Evolutionary conservation across 2,329 filamentous ascomycete species (phyloP), one percentile per base, ranked within the genome.

Genomic region (Penicillium sp.): DNA sequence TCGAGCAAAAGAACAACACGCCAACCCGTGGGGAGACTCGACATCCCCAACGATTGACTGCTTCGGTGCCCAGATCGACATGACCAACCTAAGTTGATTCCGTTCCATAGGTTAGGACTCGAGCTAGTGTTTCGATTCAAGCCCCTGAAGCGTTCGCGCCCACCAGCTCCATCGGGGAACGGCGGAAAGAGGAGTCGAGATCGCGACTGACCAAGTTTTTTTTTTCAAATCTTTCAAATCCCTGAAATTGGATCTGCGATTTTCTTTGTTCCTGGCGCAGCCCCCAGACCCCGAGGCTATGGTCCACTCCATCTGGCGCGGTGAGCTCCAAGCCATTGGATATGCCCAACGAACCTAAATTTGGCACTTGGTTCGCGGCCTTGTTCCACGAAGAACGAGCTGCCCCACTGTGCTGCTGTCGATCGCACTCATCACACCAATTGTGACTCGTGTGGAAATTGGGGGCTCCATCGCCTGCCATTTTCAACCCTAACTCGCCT

Each of bases 391-490:
- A 51, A 47, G 37, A 52, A 58, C 46, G 42, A 51, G 50, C 27
- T 33, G 58, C 30, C 32, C 56, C 52, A 56, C 54, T 42, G 49
- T 41, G 27, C 43, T 46, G 27, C 41, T 49, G 59, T 51, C 61
- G 59, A 63, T 63, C 61, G 46, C 43, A 18, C 18, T 52, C 52
- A 24, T 55, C 49, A 51, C 58, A 55, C 61, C 61, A 63, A 63
- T 63, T 29, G 45, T 10, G 29, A 34, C 29, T 33, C 24, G 8
- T 5, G 13, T 42, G 59, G 59, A 63, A 62, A 63, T 63, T 62
- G 51, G 52, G 44, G 42, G 41, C 54, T 56, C 61, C 61, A 59
- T 58, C 40, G 34, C 9, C 41, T 52, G 43, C 43, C 51, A 59
- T 29, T 52, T 51, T 48, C 47, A 51, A 41, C 45, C 27, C 29